Base-by-base conservation (phyloP, 805 yeast genomes). In the Tetrapisispora namnaoensis region DNA sequence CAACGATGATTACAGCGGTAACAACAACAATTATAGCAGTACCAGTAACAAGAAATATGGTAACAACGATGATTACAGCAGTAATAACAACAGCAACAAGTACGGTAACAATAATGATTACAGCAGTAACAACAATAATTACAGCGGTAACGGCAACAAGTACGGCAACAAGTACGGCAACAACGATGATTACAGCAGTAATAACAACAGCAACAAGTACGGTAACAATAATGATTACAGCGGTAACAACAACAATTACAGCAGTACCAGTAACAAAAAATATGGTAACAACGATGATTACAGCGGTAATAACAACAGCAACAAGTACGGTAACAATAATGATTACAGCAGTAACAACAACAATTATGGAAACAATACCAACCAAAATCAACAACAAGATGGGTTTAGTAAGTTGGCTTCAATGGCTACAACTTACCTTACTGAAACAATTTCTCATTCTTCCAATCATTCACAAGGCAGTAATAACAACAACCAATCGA, bases 21-120 rank as follows among this genome's bases (percentile, higher is more conserved):
- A 32, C 35, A 37, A 36, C 28, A 27, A 46, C 28, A 44, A 47
- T 43, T 46, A 52, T 28, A 17, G 27, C 21, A 46, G 48, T 43
- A 39, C 42, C 21, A 27, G 41, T 24, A 34, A 45, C 21, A 27
- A 48, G 20, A 41, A 47, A 4, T 17, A 35, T 22, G 45, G 45
- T 17, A 38, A n/a, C 27, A 44, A 27, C 18, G 14, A 22, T 16
- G 34, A 28, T 34, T 38, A 38, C 21, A 28, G 20, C 22, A 21
- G 28, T 17, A 18, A 37, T n/a, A 37, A 18, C 11, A 17, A 37
- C 21, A 21, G 18, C 39, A 37, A 37, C 18, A 16, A 37, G 24
- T 13, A 7, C 17, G 16, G 17, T 17, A 27, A 27, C 16, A 14
- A 14, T 16, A 16, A 28, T 17, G 22, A 16, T 38, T 17, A 16